Conservation (phyloP, 495 filamentous ascomycete genomes). For the Neurospora sp. region DNA sequence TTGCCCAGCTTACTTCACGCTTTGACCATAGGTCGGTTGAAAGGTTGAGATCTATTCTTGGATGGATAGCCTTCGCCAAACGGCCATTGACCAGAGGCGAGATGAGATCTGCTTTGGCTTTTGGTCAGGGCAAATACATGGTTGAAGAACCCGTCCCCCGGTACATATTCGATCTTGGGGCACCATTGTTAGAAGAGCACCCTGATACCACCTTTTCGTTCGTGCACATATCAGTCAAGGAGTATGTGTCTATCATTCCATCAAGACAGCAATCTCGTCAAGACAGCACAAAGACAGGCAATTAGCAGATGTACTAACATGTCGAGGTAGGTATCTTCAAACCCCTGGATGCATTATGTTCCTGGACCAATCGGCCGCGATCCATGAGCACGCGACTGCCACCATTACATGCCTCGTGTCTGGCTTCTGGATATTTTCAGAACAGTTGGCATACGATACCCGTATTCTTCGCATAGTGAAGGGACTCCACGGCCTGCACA, state of each 20-base stretch:
- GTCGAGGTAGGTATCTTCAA: slow-evolving; percentile 14
- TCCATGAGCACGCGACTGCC: slow-evolving; percentile 11
- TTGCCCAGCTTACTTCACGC: slow-evolving; percentile 9
- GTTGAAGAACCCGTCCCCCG: slow-evolving; percentile 6
- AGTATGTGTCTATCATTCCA: slow-evolving; percentile 11
- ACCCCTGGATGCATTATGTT: slow-evolving; percentile 3
- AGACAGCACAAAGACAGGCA: background rate
- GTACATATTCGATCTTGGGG: slow-evolving; percentile 23
- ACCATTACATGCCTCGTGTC: slow-evolving; percentile 10
- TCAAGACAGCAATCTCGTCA: background rate
- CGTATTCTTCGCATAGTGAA: background rate
- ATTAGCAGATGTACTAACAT: background rate
- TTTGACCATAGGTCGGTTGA: slow-evolving; percentile 17
- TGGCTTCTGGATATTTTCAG: slow-evolving; percentile 2
- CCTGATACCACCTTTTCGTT: slow-evolving; percentile 16
- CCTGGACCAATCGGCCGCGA: slow-evolving; percentile 1
- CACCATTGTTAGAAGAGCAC: slow-evolving; percentile 18
- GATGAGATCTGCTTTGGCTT: slow-evolving; percentile 20
- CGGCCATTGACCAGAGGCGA: slow-evolving; percentile 18
- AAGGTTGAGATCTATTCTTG: slow-evolving; percentile 16
- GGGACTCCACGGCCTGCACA: background rate
- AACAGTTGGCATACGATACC: background rate
- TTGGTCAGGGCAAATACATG: slow-evolving; percentile 8
- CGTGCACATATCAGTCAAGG: slow-evolving; percentile 24
- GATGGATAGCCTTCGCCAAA: slow-evolving; percentile 26